Percentiles rank a stretch among this genome's conserved stretches.
Evolutionary conservation across 495 filamentous ascomycete genomes (phyloP).

Genomic region (Penicillium lividum): DNA sequence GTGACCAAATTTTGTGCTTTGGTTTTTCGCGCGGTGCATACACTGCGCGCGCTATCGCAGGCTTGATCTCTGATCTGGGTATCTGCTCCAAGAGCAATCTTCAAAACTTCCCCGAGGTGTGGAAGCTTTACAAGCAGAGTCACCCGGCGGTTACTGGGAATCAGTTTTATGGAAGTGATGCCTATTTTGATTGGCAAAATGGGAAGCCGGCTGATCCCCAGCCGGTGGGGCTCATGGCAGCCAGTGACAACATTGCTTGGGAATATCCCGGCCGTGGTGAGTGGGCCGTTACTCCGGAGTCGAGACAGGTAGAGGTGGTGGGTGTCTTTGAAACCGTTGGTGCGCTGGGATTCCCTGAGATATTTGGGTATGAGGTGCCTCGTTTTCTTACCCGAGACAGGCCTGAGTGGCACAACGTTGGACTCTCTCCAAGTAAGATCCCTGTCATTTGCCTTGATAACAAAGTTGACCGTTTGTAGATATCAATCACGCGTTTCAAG

Average conservation of each 20-base stretch:
- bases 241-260: neutral
- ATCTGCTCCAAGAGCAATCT: slow-evolving; percentile 40
- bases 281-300: slow-evolving; percentile 16
- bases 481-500: slow-evolving; percentile 60
- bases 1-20: slow-evolving; percentile 59
- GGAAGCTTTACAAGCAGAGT: slow-evolving; percentile 44
- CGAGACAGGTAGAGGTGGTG: slow-evolving; percentile 45
- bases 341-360: slow-evolving; percentile 16
- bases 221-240: neutral
- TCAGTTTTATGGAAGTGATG: slow-evolving; percentile 13
- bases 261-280: slow-evolving; percentile 6
- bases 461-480: slow-evolving; percentile 9
- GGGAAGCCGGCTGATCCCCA: slow-evolving; percentile 18
- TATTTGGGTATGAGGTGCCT: slow-evolving; percentile 15
- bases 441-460: neutral
- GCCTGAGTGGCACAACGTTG: slow-evolving; percentile 12
- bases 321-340: slow-evolving; percentile 64
- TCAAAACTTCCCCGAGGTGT: slow-evolving; percentile 43
- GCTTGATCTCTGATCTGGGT: slow-evolving; percentile 51
- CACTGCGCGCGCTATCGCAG: slow-evolving; percentile 55
- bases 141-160: slow-evolving; percentile 18
- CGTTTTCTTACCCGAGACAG: slow-evolving; percentile 7
- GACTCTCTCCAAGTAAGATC: slow-evolving; percentile 14
- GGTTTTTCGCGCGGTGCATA: slow-evolving; percentile 61
- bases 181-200: slow-evolving; percentile 3